Evolutionary conservation across 2,329 filamentous ascomycete species (phyloP), one percentile per base, ranked within the genome.

Genomic region (Aspergillus carbonarius): DNA sequence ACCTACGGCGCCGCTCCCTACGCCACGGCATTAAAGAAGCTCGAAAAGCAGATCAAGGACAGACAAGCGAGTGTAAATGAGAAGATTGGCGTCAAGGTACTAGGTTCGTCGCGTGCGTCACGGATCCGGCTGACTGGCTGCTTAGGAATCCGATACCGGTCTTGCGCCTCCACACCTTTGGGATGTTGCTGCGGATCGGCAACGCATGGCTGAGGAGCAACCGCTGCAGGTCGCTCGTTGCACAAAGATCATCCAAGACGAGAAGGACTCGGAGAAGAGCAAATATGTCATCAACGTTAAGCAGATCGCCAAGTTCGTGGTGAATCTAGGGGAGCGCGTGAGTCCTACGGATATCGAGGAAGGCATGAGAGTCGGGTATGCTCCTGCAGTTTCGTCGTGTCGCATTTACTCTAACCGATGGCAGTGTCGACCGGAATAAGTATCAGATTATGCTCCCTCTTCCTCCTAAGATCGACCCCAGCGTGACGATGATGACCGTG

Each of bases 201-300:
- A 98, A 85, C 92, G 95, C 72, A 99, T 99, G 95, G 88, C 89
- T 64, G 95, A 99, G 80, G 95, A 99, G 80, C 95, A 99, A 72
- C 95, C 95, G 44, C 85, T 98, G 69, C 95, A 99, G 80, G 95
- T 99, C 64, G 95, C 95, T 65, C 86, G 95, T 72, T 99, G 95
- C 84, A 99, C 95, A 60, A 99, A 99, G 84, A 99, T 99, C 76
- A 99, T 99, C 68, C 88, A 92, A 61, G 93, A 98, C 73, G 93
- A 96, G 75, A 93, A 95, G 79, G 93, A 98, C 75, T 83, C 91
- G 61, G 91, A 96, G 63, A 99, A 99, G 86, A 96, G 90, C 86
- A 99, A 98, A 87, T 99, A 99, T 82, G 93, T 99, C 71, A 99
- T 99, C 85, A 99, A 99, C 79, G 93, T 99, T 69, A 99, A 99